Conservation (phyloP, 148 eudicot genomes). For the Fagopyrum tataricum region DNA sequence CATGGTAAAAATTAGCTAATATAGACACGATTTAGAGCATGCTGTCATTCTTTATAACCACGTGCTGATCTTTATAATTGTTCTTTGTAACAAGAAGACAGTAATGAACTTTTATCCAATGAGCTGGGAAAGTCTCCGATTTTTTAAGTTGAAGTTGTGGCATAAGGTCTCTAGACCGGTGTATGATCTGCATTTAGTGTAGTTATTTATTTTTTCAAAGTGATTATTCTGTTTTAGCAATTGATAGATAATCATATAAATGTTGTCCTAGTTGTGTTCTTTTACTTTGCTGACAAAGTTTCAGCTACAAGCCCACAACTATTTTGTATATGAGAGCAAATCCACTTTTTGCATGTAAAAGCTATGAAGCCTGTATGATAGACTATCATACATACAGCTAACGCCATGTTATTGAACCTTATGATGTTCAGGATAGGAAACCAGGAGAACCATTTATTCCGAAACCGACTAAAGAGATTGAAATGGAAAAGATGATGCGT, state of each 20-base stretch:
- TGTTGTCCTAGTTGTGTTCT: not conserved
- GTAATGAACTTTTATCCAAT: not conserved
- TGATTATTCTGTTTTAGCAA: not conserved
- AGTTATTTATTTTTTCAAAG: not conserved
- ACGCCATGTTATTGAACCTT: not conserved
- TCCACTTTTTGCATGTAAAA: not conserved
- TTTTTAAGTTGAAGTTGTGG: not conserved
- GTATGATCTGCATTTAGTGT: not conserved
- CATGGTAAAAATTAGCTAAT: not conserved
- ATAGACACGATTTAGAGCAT: not conserved
- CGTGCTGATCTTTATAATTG: not conserved
- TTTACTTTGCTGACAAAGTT: not conserved
- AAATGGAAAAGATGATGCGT: constrained; percentile 82
- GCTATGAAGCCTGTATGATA: not conserved
- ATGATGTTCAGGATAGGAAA: constrained; percentile 51
- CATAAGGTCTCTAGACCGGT: not conserved
- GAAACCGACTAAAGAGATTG: constrained; percentile 86
- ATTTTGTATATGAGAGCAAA: not conserved
- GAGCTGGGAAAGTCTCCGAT: not conserved
- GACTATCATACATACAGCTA: not conserved
- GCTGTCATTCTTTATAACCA: not conserved
- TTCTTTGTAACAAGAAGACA: not conserved
- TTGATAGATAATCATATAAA: not conserved
- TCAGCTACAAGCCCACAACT: not conserved
- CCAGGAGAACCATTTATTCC: constrained; percentile 83